A percentile compares a stretch with the other conserved stretches of the same genome.
Conservation (phyloP, 2,329 filamentous ascomycete genomes). For the Pseudogymnoascus destructans region DNA sequence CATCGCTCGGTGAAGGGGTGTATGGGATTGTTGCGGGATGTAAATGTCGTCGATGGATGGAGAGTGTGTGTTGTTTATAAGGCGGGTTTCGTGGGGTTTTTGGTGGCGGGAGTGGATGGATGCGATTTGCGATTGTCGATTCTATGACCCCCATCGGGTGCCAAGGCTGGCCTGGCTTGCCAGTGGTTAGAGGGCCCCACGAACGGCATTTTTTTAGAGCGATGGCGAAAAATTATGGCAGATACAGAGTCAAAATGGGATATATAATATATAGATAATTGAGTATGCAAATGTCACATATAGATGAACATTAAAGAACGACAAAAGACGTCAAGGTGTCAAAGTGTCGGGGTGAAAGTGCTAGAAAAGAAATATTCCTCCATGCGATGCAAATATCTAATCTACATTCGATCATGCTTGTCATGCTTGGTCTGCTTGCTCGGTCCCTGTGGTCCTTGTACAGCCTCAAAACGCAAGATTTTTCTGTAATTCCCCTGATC, state of each 20-base stretch:
- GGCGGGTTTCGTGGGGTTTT: slow-evolving; percentile 7
- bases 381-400: too few relatives aligned
- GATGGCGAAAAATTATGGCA: background rate
- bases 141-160: slow-evolving; percentile 7
- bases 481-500: slow-evolving; percentile 1
- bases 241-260: background rate
- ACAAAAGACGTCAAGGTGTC: background rate
- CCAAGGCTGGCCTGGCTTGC: slow-evolving; percentile 4
- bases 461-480: background rate
- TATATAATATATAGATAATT: background rate
- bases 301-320: background rate
- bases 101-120: slow-evolving; percentile 6
- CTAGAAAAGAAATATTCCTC: background rate
- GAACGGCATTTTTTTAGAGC: background rate
- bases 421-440: slow-evolving; percentile 14
- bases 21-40: background rate
- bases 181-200: background rate
- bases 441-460: background rate
- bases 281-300: background rate
- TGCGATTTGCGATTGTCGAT: slow-evolving; percentile 8
- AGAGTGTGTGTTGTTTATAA: slow-evolving; percentile 5
- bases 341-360: background rate
- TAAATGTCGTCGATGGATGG: background rate
- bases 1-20: background rate
- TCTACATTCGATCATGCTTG: slow-evolving; percentile 9